Base-by-base conservation (phyloP, 306 rosid species). In the Clitoria ternatea region DNA sequence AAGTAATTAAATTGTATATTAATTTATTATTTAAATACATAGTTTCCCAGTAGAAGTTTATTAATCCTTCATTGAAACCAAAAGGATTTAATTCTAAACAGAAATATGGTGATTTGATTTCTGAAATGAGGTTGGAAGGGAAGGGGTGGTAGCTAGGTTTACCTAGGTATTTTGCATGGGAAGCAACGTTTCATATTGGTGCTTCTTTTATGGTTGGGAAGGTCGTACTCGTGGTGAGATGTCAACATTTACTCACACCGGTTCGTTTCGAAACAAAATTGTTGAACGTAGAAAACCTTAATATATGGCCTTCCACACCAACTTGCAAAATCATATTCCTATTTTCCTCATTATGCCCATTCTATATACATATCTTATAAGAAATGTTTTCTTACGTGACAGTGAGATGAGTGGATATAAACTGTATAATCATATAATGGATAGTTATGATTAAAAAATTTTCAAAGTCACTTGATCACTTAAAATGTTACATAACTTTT, bases 161-260 rank as follows among this genome's bases (percentile, higher is more conserved):
- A 37, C 33, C 48, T 61, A 67, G 67, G 29, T 80, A 80, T 75
- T 80, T 80, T 80, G 84, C 84, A 80, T 70, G 84, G 81, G 84
- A 80, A 80, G 84, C 81, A 80, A 80, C 81, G 65, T 56, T 75
- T 56, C 50, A 80, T 57, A 64, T 75, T 69, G 77, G 80, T 75
- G 69, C 13, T 61, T 64, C 77, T 75, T 75, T 75, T 80, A 80
- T 80, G 77, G 80, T 80, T 80, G 80, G 70, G 70, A 75, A 70
- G 75, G 84, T 80, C 78, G 70, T 80, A 63, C 75, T 75, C 61
- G 20, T 62, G 84, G 70, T 80, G 81, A 70, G 63, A 80, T 35
- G 84, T 80, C 84, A 80, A 80, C 69, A 80, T n/a, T n/a, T n/a
- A n/a, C n/a, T n/a, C n/a, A n/a, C n/a, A n/a, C n/a, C 49, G 50